Conservation (phyloP, 768 basidiomycete genomes). For the Cyclocybe aegerita region DNA sequence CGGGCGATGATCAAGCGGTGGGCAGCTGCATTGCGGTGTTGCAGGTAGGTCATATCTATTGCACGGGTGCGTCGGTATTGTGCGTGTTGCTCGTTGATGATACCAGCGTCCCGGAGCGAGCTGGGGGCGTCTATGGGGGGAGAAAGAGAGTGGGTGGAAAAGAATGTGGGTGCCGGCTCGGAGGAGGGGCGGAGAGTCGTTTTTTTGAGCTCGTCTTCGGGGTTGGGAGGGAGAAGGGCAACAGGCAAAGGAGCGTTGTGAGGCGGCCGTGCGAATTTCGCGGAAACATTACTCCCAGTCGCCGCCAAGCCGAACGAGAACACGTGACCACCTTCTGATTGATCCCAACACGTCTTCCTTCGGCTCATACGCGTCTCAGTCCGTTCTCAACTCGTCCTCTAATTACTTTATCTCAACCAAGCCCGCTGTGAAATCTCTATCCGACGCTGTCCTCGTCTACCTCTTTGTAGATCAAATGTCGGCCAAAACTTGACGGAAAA, state of each 20-base stretch:
- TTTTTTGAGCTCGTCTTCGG: slow-evolving; percentile 4
- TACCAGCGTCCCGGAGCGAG: background rate
- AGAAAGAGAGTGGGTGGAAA: slow-evolving; percentile 23
- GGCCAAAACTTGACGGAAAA: no score
- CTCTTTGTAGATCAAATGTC: no score
- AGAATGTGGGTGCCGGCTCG: slow-evolving; percentile 17
- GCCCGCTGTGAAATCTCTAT: no score
- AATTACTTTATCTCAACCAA: no score
- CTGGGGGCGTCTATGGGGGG: background rate
- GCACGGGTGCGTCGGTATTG: background rate
- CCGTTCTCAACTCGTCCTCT: no score
- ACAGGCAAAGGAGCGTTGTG: slow-evolving; percentile 13
- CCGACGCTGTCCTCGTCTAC: no score
- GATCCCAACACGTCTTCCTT: no score
- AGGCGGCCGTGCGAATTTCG: slow-evolving; percentile 4
- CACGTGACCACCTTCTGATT: no score
- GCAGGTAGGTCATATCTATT: slow-evolving; percentile 20
- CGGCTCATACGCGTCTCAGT: no score
- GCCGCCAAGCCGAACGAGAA: slow-evolving; percentile 11
- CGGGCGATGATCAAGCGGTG: slow-evolving; percentile 27
- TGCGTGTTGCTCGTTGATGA: background rate
- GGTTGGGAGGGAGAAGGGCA: slow-evolving; percentile 10
- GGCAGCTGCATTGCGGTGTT: slow-evolving; percentile 22
- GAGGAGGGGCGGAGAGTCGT: background rate
- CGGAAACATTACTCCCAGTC: slow-evolving; percentile 10